Evolutionary conservation across 2,329 filamentous ascomycete species (phyloP).

Genomic region (Trichophyton schoenleinii): DNA sequence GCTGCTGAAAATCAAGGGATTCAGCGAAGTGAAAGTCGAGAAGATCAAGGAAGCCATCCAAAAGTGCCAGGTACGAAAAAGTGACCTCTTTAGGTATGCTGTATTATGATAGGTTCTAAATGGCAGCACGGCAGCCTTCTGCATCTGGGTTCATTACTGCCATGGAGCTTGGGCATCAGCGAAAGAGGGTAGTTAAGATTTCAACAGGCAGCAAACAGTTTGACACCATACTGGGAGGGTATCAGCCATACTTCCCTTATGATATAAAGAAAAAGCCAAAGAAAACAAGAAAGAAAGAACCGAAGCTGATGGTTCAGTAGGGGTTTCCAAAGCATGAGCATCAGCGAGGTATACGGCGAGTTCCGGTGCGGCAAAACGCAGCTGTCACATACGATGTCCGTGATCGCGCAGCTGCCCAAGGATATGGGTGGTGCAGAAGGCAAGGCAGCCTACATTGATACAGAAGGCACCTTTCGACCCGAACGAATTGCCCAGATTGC

Average conservation of each 20-base stretch:
- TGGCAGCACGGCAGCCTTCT: slow-evolving; percentile 37
- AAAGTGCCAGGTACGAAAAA: slow-evolving; percentile 41
- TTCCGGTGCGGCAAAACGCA: slow-evolving; percentile 55
- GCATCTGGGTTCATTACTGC: slow-evolving; percentile 53
- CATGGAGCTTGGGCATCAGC: slow-evolving; percentile 49
- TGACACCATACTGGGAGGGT: slow-evolving; percentile 53
- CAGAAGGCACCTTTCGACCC: slow-evolving; percentile 54
- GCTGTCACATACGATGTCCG: slow-evolving; percentile 55
- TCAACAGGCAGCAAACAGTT: slow-evolving; percentile 60
- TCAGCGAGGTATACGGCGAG: slow-evolving; percentile 42
- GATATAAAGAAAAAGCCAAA: not conserved
- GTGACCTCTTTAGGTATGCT: not conserved
- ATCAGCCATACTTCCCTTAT: slow-evolving; percentile 7
- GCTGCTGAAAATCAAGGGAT: slow-evolving; percentile 55
- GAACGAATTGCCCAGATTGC: slow-evolving; percentile 56
- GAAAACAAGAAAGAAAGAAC: not conserved
- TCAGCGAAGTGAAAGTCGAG: slow-evolving; percentile 58
- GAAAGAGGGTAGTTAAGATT: slow-evolving; percentile 52
- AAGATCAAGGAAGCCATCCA: slow-evolving; percentile 56
- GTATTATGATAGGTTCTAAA: slow-evolving; percentile 1
- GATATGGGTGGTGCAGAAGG: slow-evolving; percentile 55
- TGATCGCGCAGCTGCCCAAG: slow-evolving; percentile 44
- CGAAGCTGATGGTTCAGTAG: slow-evolving; percentile 23
- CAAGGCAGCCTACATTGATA: slow-evolving; percentile 58
- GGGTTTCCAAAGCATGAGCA: slow-evolving; percentile 58